Conservation (phyloP, 2,329 filamentous ascomycete species). For the Aspergillus arachidicola region DNA sequence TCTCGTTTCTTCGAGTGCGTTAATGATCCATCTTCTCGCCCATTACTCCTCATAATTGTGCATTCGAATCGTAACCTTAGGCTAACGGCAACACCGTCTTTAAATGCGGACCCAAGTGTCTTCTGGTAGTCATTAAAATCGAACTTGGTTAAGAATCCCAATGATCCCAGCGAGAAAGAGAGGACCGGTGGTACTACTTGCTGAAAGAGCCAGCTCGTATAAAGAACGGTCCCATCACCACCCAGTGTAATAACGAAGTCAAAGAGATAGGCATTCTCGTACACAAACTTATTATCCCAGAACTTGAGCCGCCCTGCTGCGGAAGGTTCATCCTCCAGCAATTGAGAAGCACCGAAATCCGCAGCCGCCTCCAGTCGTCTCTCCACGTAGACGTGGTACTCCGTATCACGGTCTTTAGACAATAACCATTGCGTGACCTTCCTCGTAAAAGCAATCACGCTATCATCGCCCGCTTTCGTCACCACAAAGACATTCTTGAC, state of each 20-base stretch:
- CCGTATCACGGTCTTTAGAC: conserved; percentile 64
- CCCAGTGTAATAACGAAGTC: conserved; percentile 92
- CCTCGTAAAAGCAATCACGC: conserved; percentile 74
- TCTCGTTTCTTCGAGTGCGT: conserved; percentile 57
- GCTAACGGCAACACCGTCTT: conserved; percentile 84
- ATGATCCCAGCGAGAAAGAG: conserved; percentile 85
- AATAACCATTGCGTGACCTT: conserved; percentile 81
- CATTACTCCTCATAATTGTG: conserved; percentile 76
- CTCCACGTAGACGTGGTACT: conserved; percentile 81
- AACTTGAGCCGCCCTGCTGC: conserved; percentile 67
- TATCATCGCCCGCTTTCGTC: conserved; percentile 87
- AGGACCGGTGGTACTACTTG: conserved; percentile 90
- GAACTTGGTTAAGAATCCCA: conserved; percentile 96
- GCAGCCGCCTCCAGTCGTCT: conserved; percentile 70
- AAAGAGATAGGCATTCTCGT: conserved; percentile 77
- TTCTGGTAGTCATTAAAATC: conserved; percentile 76
- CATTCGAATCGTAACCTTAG: conserved; percentile 88
- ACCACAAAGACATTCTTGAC: conserved; percentile 84
- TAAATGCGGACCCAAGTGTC: conserved; percentile 72
- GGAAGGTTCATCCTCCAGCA: conserved; percentile 64
- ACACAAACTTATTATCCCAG: conserved; percentile 82
- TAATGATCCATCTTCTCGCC: conserved; percentile 31
- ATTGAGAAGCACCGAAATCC: conserved; percentile 70
- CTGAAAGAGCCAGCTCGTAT: conserved; percentile 96
- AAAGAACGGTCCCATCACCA: conserved; percentile 95